These are phyloP conservation scores for Podospora anserina DNA, from an alignment of 495 filamentous ascomycete genomes.

Conservation along the genomic window DNA sequence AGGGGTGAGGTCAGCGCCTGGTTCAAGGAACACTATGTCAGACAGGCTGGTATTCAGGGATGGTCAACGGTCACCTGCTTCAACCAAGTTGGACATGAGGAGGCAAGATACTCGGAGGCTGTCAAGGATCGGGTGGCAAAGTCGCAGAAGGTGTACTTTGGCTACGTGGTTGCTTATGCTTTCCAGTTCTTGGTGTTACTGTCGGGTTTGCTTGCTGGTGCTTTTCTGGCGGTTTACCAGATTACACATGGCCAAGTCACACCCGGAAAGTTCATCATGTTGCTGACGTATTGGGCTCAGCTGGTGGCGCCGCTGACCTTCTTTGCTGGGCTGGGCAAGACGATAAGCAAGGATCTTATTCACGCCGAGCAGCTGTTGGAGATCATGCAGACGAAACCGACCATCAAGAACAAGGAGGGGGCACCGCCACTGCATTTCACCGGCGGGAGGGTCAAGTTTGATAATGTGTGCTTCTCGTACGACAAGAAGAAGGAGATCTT, in stretches of 20 bases:
- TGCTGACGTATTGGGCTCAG: conserved; percentile 68
- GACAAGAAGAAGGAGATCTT: conserved; percentile 64
- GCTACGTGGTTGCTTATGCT: conserved; percentile 45
- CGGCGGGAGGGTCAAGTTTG: conserved; percentile 61
- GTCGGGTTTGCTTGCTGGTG: conserved; percentile 58
- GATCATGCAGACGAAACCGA: conserved; percentile 64
- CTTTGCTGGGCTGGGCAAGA: conserved; percentile 60
- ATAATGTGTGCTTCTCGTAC: conserved; percentile 67
- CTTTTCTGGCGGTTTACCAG: conserved; percentile 67
- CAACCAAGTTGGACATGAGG: conserved; percentile 66
- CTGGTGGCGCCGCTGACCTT: conserved; percentile 59
- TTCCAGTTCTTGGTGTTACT: conserved; percentile 61
- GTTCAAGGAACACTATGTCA: conserved; percentile 57
- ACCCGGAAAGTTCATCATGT: conserved; percentile 67
- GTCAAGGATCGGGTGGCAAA: conserved; percentile 43
- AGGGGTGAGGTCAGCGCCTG: conserved; percentile 36
- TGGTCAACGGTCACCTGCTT: conserved; percentile 72
- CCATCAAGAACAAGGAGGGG: conserved; percentile 53
- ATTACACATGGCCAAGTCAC: conserved; percentile 54
- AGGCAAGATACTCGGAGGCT: conserved; percentile 55
- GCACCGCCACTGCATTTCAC: conserved; percentile 55
- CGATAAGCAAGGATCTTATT: conserved; percentile 59
- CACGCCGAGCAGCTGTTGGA: conserved; percentile 71
- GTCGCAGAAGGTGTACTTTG: conserved; percentile 39
- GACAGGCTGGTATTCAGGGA: conserved; percentile 61